A percentile compares a stretch with the other conserved stretches of the same genome.
Conservation (phyloP, 1,139 yeast species). For the Lodderomyces orthopsilosis region DNA sequence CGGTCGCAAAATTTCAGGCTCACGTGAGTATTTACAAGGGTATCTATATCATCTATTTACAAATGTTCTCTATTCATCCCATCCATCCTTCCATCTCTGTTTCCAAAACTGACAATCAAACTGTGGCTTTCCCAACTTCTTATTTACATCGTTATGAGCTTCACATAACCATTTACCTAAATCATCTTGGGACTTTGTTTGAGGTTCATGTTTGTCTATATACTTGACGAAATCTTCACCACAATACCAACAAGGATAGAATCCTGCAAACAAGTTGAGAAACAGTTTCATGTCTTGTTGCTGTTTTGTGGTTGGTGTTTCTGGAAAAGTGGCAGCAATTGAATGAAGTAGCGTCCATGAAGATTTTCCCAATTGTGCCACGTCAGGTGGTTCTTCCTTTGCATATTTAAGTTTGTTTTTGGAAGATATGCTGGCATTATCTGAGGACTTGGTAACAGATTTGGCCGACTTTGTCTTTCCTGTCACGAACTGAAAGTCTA, state of each 20-base stretch:
- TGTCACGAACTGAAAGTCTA: conserved; percentile 70
- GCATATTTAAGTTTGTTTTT: conserved; percentile 19
- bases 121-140: conserved; percentile 75
- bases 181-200: conserved; percentile 67
- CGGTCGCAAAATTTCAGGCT: neutral
- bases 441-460: neutral
- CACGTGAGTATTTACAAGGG: neutral
- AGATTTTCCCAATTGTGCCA: conserved; percentile 72
- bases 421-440: neutral
- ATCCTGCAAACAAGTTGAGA: conserved; percentile 65
- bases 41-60: neutral
- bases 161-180: conserved; percentile 91
- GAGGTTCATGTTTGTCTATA: conserved; percentile 59
- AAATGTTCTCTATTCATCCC: conserved; percentile 14
- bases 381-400: conserved; percentile 83
- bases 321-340: conserved; percentile 88
- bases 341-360: conserved; percentile 94
- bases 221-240: conserved; percentile 79
- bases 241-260: conserved; percentile 95
- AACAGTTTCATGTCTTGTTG: conserved; percentile 74
- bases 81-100: conserved; percentile 80
- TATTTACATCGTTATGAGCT: conserved; percentile 90
- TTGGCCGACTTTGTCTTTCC: conserved; percentile 18
- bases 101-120: conserved; percentile 91
- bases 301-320: conserved; percentile 54